phyloP scores from a whole-genome alignment of 169 alveolate genomes.

The Babesia sp. region DNA sequence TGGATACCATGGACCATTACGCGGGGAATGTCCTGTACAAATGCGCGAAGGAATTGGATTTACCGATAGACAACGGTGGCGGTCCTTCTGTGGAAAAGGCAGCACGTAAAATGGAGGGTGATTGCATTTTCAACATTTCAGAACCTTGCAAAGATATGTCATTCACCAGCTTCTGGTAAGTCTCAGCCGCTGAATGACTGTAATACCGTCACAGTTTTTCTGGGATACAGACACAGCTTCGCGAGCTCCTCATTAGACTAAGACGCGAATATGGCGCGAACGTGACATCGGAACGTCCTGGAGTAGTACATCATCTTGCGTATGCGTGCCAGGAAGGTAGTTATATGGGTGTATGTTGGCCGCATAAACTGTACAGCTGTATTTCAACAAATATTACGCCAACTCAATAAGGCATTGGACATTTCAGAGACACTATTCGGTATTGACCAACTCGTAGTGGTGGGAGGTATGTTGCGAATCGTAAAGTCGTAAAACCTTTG shows the following conservation, averaged over 20 bases:
- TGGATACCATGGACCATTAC: slow-evolving; percentile 63
- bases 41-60: slow-evolving; percentile 60
- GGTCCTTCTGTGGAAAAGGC: slow-evolving; percentile 65
- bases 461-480: slow-evolving; percentile 47
- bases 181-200: neutral
- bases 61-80: slow-evolving; percentile 47
- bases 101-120: slow-evolving; percentile 18
- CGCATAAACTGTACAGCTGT: slow-evolving; percentile 7
- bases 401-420: slow-evolving; percentile 51
- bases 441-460: slow-evolving; percentile 47
- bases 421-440: slow-evolving; percentile 50
- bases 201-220: slow-evolving; percentile 42
- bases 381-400: slow-evolving; percentile 46
- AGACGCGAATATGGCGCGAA: slow-evolving; percentile 9
- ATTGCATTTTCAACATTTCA: slow-evolving; percentile 25
- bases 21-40: slow-evolving; percentile 62
- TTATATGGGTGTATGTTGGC: neutral
- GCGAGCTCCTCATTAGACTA: neutral
- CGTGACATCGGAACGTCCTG: neutral
- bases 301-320: slow-evolving; percentile 52
- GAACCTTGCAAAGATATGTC: slow-evolving; percentile 50
- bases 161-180: slow-evolving; percentile 58
- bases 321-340: slow-evolving; percentile 43
- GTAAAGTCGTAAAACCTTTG: neutral
- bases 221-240: slow-evolving; percentile 60